These are phyloP conservation scores for Carallia pectinifolia DNA, from an alignment of 345 rosid species.

Conservation along the genomic window DNA sequence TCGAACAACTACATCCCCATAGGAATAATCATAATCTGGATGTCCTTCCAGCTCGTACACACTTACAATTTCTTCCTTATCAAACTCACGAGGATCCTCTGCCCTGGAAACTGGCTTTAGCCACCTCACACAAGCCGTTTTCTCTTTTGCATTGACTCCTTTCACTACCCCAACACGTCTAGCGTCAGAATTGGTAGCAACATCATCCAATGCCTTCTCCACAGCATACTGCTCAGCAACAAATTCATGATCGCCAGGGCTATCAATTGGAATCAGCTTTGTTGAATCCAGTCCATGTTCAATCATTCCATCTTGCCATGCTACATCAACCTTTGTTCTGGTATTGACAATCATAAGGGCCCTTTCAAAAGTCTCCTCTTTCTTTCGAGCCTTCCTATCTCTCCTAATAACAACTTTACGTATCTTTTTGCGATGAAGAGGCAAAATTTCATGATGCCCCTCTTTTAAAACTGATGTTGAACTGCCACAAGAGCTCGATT, in stretches of 20 bases:
- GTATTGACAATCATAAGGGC: conserved; percentile 72
- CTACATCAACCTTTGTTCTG: conserved; percentile 71
- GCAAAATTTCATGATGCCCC: conserved; percentile 73
- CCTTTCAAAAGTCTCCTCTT: conserved; percentile 84
- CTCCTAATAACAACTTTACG: conserved; percentile 78
- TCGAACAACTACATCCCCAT: conserved; percentile 90
- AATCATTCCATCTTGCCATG: conserved; percentile 85
- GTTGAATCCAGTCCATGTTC: conserved; percentile 54
- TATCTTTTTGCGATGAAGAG: conserved; percentile 83
- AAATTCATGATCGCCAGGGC: conserved; percentile 98
- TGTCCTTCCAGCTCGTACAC: conserved; percentile 94
- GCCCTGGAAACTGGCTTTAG: conserved; percentile 64
- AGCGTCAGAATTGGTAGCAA: conserved; percentile 55
- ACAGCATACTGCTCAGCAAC: conserved; percentile 88
- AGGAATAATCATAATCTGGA: conserved; percentile 95
- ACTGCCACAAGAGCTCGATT: conserved; percentile 49
- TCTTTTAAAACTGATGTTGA: conserved; percentile 60
- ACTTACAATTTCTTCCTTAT: conserved; percentile 81
- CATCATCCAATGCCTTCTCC: conserved; percentile 80
- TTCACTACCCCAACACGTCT: conserved; percentile 81
- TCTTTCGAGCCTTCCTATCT: conserved; percentile 75
- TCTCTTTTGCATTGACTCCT: conserved; percentile 90
- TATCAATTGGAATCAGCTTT: conserved; percentile 81
- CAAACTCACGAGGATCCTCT: conserved; percentile 88
- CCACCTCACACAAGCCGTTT: conserved; percentile 88